Evolutionary conservation across 1,284 basidiomycete species (phyloP), one percentile per base, ranked within the genome.

Genomic region (Meira miltonrushii): DNA sequence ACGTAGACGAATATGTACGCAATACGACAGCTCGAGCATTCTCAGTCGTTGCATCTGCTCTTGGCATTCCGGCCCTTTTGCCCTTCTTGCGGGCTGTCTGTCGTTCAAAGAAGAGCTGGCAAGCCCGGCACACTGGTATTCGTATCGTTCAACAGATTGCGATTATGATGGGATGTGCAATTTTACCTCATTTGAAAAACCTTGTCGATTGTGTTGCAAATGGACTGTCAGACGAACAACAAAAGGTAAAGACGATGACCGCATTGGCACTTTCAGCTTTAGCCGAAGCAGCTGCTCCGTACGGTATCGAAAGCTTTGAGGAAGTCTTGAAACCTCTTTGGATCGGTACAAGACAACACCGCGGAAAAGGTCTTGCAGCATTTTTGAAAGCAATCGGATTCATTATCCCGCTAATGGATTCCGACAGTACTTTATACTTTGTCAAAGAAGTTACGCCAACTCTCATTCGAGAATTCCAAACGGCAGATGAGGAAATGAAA

Each of bases 131-230:
- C 80, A 98, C 95, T 1, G 94, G 95, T 81, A 97, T 98, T 74
- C 92, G 93, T 74, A 98, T 98, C 68, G 92, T 98, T 19, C 95
- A 99, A 81, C 95, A 98, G 79, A 98, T 99, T 61, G 93, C 95
- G 19, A 95, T 98, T 78, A 96, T 98, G 92, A 97, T 97, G 92
- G 94, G 95, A 19, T 97, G 94, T 73, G 95, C 94, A n/a, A 89
- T 98, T 39, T 84, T 98, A 3, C 95, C 95, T 15, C 95, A 98
- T 79, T 83, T 99, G 48, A 89, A 92, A 60, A 97, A 95, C 75
- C 84, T 98, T 39, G 94, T 98, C 44, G 91, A 96, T 67, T 93
- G 93, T 67, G 92, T 98, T 57, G 92, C 92, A 1, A 90, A 94
- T 69, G 95, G 95, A 21, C 83, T 98, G 48, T 87, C 91, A 50